Base-by-base conservation (phyloP, 345 rosid genomes). In the Hypericum androsaemum region DNA sequence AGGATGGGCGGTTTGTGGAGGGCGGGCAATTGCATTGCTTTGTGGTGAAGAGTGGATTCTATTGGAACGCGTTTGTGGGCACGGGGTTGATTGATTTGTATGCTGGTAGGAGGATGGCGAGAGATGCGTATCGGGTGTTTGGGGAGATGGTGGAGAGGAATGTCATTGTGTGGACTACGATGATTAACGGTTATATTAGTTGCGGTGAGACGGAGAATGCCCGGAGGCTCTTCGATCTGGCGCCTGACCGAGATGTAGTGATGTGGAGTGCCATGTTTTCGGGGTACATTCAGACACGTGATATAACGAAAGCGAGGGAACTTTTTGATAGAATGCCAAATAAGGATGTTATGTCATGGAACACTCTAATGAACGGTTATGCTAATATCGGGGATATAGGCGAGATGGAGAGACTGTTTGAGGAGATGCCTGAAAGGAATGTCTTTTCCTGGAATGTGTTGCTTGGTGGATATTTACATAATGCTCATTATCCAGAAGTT, bases 301-400 rank as follows among this genome's bases (percentile, higher is more conserved):
- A 80, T 54, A 67, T 87, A 83, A 39, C 43, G 16, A 77, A 66
- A 39, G 92, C 95, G 41, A 66, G 61, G 53, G 71, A 74, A 62
- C 80, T 87, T 60, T 90, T 90, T 32, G 63, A 77, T 76, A 70
- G 8, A 53, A 82, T 82, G 83, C 89, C 87, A 2, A 60, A 63
- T 48, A 74, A 47, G 57, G 95, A 90, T 71, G 70, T 81, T 0
- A 90, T 90, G 83, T 80, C 89, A 0, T 87, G 98, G 98, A 87
- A 90, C 38, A 82, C 88, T 0, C n/a, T 80, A 61, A 64, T 84
- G 63, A 75, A 70, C 39, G 95, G 92, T 37, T 82, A 77, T 51
- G 89, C 88, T 0, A 70, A 35, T 61, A 46, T 51, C 16, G 79
- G 96, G 56, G 80, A 80, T 71, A 38, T 73, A 7, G 68, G 65